Evolutionary conservation across 768 basidiomycete species (phyloP).

Genomic region (Rhodotorula toruloides): DNA sequence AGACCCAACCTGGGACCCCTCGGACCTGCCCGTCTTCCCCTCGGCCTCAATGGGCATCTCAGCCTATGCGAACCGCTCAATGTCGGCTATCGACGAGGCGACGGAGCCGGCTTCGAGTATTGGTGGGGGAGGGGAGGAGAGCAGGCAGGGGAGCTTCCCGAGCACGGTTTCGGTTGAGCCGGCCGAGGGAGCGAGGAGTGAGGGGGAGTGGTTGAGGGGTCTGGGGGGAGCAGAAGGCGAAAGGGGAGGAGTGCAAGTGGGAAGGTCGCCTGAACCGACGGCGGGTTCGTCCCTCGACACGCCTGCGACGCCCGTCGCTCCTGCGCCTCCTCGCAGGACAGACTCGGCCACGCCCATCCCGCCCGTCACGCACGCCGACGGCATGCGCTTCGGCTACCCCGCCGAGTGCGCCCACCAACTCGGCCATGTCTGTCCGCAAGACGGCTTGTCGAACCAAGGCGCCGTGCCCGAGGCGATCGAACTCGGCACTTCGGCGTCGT

Average conservation of each 20-base stretch:
- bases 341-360: background rate
- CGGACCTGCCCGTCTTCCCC: background rate
- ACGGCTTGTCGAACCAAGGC: background rate
- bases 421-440: conserved; percentile 20
- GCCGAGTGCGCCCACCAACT: conserved; percentile 23
- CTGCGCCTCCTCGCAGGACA: background rate
- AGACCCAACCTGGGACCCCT: background rate
- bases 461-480: conserved; percentile 13
- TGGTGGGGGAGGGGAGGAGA: conserved; percentile 2
- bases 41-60: background rate
- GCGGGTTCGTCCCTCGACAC: background rate
- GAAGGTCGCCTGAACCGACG: background rate
- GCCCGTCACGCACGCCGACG: conserved; percentile 9
- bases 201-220: background rate
- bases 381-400: conserved; percentile 29
- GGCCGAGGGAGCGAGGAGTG: background rate
- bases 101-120: conserved; percentile 25
- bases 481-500: conserved; percentile 1
- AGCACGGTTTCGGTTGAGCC: conserved; percentile 7
- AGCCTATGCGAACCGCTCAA: conserved; percentile 11
- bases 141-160: conserved; percentile 22
- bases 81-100: conserved; percentile 18
- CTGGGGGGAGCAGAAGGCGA: background rate
- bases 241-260: background rate
- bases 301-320: background rate